Evolutionary conservation across 805 yeast species (phyloP), one percentile per base, ranked within the genome.

Genomic region (Metschnikowia shivogae): DNA sequence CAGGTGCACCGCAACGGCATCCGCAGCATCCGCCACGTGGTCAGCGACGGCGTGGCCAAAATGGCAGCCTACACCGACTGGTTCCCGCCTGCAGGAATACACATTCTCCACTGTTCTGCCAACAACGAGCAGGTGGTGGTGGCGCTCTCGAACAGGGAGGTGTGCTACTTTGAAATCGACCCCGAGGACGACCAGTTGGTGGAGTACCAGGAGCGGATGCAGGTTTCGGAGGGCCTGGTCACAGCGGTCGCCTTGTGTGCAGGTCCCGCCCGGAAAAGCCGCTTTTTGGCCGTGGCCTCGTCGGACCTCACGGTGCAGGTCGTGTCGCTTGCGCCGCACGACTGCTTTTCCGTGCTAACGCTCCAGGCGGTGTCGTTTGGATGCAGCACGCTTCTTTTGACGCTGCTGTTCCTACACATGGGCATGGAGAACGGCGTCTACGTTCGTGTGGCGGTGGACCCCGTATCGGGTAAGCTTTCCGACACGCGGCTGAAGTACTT

Each of bases 371-470:
- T 90, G 19, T 74, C 82, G 33, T 77, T 89, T 3, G 61, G 54
- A 35, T 47, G 64, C 28, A 47, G 61, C 2, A 61, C 70, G 0
- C 50, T 68, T 8, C 50, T 63, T 22, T 52, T 69, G 52, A 35
- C 29, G 38, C 47, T 53, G 0, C 46, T 67, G 3, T 72, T 67
- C 47, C 73, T 86, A 9, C 95, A 89, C 62, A 76, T 89, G 40
- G 97, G 97, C 1, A 73, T 89, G 72, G 75, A 67, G n/a, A 87
- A 82, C 61, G 98, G 98, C 17, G 79, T 90, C 1, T 88, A 84
- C 64, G 81, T 82, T 2, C 68, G 83, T 13, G 77, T 88, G 0
- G 64, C 68, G 5, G 54, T 89, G 32, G 88, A 86, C 56, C 57
- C 60, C 0, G 55, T 66, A 4, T 70, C 83, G 3, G 97, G 96